Evolutionary conservation across 75 land plant species (phyloP).

Genomic region (Azolla pinnata): DNA sequence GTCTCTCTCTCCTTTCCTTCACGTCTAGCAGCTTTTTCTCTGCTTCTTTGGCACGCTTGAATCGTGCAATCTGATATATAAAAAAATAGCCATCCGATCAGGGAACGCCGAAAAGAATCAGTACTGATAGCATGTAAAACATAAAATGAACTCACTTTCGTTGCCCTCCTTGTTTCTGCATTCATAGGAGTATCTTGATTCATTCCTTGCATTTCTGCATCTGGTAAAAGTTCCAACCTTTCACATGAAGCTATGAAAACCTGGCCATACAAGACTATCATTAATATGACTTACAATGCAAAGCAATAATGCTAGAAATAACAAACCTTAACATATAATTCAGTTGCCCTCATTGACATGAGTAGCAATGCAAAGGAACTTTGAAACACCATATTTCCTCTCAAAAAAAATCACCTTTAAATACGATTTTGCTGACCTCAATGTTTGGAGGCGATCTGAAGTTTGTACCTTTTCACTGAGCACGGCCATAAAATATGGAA

Average conservation of each 20-base stretch:
- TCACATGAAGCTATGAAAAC: constrained; percentile 80
- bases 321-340: too few relatives aligned
- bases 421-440: constrained; percentile 58
- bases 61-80: constrained; percentile 66
- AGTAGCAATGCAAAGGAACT: too few relatives aligned
- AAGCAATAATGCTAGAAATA: too few relatives aligned
- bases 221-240: constrained; percentile 75
- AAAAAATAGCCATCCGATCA: neutral
- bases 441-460: constrained; percentile 49
- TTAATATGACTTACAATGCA: neutral
- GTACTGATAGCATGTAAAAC: too few relatives aligned
- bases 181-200: constrained; percentile 27
- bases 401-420: constrained; percentile 49
- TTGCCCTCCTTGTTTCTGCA: constrained; percentile 50
- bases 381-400: neutral
- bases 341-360: too few relatives aligned
- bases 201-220: constrained; percentile 52
- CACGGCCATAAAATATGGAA: constrained; percentile 76
- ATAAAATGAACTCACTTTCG: constrained; percentile 39
- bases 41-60: constrained; percentile 76
- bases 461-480: constrained; percentile 57
- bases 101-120: neutral
- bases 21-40: constrained; percentile 84
- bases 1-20: constrained; percentile 80
- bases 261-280: constrained; percentile 23